A percentile compares a stretch with the other conserved stretches of the same genome.
These are phyloP conservation scores for Smittium culicis DNA, from an alignment of 371 early-diverging fungal species.

Conservation along the genomic window DNA sequence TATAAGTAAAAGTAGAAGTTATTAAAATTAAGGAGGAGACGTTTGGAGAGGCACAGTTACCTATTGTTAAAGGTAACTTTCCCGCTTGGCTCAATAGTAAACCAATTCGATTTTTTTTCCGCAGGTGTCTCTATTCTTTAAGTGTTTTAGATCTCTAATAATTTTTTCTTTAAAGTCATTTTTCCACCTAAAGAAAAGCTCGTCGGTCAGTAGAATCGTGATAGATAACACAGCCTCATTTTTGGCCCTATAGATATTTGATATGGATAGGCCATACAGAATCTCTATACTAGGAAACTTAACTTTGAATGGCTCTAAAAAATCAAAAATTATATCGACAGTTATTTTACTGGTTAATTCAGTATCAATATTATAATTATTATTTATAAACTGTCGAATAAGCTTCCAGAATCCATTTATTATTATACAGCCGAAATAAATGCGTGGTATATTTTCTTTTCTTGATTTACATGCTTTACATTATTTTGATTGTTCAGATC, in stretches of 20 bases:
- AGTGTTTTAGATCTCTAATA: too few species aligned
- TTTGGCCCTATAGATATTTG: not conserved
- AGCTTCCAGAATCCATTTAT: slow-evolving; percentile 7
- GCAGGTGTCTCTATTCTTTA: too few species aligned
- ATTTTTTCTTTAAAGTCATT: not conserved
- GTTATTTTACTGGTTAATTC: not conserved
- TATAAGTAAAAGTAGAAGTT: too few species aligned
- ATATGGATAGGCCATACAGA: slow-evolving; percentile 4
- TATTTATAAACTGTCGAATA: not conserved
- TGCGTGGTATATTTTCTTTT: not conserved
- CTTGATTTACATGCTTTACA: not conserved
- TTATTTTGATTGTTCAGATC: not conserved
- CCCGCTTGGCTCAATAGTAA: too few species aligned
- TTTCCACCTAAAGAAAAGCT: not conserved
- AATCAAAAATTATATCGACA: not conserved
- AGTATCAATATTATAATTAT: not conserved
- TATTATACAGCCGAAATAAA: slow-evolving; percentile 3
- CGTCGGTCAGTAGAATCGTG: not conserved
- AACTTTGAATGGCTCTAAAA: slow-evolving; percentile 7
- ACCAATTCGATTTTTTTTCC: too few species aligned
- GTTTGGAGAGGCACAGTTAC: too few species aligned
- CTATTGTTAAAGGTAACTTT: too few species aligned
- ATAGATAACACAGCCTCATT: slow-evolving; percentile 1
- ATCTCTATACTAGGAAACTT: not conserved
- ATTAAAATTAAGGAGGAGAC: too few species aligned